phyloP scores from a whole-genome alignment of 2,329 filamentous ascomycete genomes.

The Fusarium nelsonii region DNA sequence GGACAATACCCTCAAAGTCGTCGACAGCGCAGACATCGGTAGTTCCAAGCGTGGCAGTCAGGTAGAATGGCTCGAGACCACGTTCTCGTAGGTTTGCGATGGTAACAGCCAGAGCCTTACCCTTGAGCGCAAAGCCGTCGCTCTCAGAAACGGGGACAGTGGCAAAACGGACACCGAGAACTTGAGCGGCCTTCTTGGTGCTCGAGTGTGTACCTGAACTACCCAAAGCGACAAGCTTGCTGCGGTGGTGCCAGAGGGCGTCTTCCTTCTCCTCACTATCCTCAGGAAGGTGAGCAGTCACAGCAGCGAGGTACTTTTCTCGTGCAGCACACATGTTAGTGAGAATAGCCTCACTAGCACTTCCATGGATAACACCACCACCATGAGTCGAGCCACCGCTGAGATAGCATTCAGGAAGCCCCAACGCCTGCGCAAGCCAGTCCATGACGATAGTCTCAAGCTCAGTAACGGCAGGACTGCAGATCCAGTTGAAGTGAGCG shows the following conservation, averaged over 20 bases:
- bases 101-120: slow-evolving; percentile 68
- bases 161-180: slow-evolving; percentile 86
- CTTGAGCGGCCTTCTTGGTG: slow-evolving; percentile 87
- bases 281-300: slow-evolving; percentile 63
- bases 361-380: slow-evolving; percentile 95
- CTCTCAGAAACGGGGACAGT: slow-evolving; percentile 72
- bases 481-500: slow-evolving; percentile 97
- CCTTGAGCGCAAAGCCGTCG: slow-evolving; percentile 78
- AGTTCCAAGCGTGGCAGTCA: slow-evolving; percentile 86
- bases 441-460: slow-evolving; percentile 93
- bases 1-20: slow-evolving; percentile 77
- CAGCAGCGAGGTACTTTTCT: slow-evolving; percentile 78
- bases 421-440: slow-evolving; percentile 85
- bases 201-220: slow-evolving; percentile 85
- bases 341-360: slow-evolving; percentile 86
- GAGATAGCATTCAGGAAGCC: slow-evolving; percentile 78
- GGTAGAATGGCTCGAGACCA: slow-evolving; percentile 85
- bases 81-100: slow-evolving; percentile 74
- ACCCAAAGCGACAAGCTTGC: slow-evolving; percentile 79
- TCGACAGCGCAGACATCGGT: slow-evolving; percentile 91
- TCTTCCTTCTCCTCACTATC: slow-evolving; percentile 76
- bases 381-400: slow-evolving; percentile 78
- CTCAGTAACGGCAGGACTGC: slow-evolving; percentile 91
- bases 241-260: slow-evolving; percentile 68
- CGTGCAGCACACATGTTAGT: slow-evolving; percentile 89